These are phyloP conservation scores for Atkinsonella texensis DNA, from an alignment of 2,329 filamentous ascomycete genomes.

Conservation along the genomic window DNA sequence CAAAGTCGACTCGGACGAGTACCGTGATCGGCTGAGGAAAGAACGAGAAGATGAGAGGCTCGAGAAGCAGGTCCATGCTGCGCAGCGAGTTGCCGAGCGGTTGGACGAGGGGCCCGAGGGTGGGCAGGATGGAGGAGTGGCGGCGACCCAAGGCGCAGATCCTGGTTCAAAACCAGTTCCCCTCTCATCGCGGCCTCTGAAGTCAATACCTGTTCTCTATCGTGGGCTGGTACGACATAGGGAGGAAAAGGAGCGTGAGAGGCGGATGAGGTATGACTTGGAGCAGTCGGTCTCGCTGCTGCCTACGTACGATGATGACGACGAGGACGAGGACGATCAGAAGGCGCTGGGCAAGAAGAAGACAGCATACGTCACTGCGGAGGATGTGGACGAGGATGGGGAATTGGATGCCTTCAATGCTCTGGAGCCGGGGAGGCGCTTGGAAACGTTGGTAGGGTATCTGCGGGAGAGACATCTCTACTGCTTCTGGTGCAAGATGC, in stretches of 20 bases:
- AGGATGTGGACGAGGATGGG: slow-evolving; percentile 62
- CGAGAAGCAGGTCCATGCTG: slow-evolving; percentile 61
- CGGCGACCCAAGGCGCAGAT: slow-evolving; percentile 15
- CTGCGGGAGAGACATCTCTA: slow-evolving; percentile 64
- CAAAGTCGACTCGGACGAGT: slow-evolving; percentile 55
- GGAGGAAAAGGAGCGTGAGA: slow-evolving; percentile 57
- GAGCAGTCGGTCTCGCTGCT: slow-evolving; percentile 51
- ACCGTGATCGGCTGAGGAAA: slow-evolving; percentile 56
- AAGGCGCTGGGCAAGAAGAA: slow-evolving; percentile 50
- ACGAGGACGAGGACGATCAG: slow-evolving; percentile 62
- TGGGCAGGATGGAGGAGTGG: slow-evolving; percentile 9
- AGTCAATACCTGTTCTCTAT: slow-evolving; percentile 66
- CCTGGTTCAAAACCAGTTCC: slow-evolving; percentile 26
- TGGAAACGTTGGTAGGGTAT: slow-evolving; percentile 54
- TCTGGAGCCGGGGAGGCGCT: slow-evolving; percentile 51
- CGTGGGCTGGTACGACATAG: slow-evolving; percentile 60
- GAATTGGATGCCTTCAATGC: slow-evolving; percentile 73
- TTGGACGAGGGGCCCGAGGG: slow-evolving; percentile 47
- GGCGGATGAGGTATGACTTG: slow-evolving; percentile 51
- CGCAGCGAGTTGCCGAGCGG: slow-evolving; percentile 72
- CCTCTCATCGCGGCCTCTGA: slow-evolving; percentile 29
- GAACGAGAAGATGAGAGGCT: slow-evolving; percentile 57
- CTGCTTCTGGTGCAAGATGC: slow-evolving; percentile 93
- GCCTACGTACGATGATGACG: slow-evolving; percentile 55
- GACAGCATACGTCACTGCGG: slow-evolving; percentile 45